Evolutionary conservation across 345 rosid species (phyloP).

Genomic region (Rhodomyrtus tomentosa): DNA sequence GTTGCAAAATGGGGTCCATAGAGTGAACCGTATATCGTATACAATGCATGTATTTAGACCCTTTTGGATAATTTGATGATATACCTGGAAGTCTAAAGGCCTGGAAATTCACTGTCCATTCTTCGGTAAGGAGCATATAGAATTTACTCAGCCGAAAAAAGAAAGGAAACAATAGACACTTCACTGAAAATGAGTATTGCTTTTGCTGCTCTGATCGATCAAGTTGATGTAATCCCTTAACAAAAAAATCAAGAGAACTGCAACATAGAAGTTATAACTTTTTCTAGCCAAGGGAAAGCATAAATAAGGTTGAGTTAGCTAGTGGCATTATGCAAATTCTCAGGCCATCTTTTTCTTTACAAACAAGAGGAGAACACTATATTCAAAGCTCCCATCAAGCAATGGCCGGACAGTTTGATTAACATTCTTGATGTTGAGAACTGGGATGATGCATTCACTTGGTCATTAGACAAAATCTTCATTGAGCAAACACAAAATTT

Average conservation of each 20-base stretch:
- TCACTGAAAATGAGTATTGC: neutral
- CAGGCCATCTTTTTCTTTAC: neutral
- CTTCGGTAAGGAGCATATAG: neutral
- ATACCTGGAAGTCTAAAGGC: neutral
- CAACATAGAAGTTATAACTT: neutral
- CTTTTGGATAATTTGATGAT: neutral
- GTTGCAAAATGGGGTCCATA: neutral
- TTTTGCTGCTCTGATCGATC: neutral
- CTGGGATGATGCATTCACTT: neutral
- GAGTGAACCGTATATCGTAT: neutral
- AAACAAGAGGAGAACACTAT: neutral
- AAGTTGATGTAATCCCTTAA: neutral
- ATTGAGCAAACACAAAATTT: neutral
- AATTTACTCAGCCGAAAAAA: neutral
- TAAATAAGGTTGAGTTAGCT: neutral
- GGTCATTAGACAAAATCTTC: neutral
- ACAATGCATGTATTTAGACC: neutral
- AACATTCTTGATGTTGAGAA: neutral
- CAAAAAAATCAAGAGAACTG: neutral
- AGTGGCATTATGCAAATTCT: neutral
- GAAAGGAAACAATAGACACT: neutral
- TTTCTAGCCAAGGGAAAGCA: neutral
- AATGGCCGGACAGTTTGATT: neutral
- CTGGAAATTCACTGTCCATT: neutral
- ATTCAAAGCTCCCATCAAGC: neutral